Evolutionary conservation across 805 yeast genomes (phyloP), one percentile per base, ranked within the genome.

Genomic region (Yarrowia hollandica): DNA sequence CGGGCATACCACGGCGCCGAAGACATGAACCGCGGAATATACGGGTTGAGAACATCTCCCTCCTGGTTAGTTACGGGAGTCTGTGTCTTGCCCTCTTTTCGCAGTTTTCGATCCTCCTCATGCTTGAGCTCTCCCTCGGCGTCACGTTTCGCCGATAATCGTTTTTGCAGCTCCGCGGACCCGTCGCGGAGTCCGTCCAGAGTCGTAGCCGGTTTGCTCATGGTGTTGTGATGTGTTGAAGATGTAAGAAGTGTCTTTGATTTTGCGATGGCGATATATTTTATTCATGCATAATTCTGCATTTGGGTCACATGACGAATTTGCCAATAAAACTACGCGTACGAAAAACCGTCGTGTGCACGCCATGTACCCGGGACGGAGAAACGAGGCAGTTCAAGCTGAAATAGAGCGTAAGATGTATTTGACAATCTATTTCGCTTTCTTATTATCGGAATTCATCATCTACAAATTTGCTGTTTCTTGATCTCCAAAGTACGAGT

Each of bases 1-100:
- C 58, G 65, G 15, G 65, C 62, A 34, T 71, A 71, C 74, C 74
- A 71, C 15, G 74, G 74, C 21, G 72, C 68, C 14, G 58, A 65
- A 3, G 71, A 61, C 28, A 70, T 68, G 62, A 63, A 70, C 34
- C 63, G 63, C 18, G 74, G 74, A 15, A 70, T 70, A 50, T 71
- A 69, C 10, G 74, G 74, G 55, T 71, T 70, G 33, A 73, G 66
- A 33, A 69, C 71, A 10, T 71, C 61, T 23, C 58, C 58, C 6
- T 52, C 58, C n/a, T 52, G 58, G 44, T 52, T 52, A 18, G 44
- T 35, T 1, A 35, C 35, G 1, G 58, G 58, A 0, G 44, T 28
- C 26, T 52, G 58, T 4, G 18, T 15, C 14, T 52, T 52, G 1
- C 42, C 44, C 14, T 25, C 44, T 12, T 52, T 52, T 12, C 44